Percentiles rank a stretch among this genome's conserved stretches.
Evolutionary conservation across 2,329 filamentous ascomycete species (phyloP).

Genomic region (Phyllachora maydis): DNA sequence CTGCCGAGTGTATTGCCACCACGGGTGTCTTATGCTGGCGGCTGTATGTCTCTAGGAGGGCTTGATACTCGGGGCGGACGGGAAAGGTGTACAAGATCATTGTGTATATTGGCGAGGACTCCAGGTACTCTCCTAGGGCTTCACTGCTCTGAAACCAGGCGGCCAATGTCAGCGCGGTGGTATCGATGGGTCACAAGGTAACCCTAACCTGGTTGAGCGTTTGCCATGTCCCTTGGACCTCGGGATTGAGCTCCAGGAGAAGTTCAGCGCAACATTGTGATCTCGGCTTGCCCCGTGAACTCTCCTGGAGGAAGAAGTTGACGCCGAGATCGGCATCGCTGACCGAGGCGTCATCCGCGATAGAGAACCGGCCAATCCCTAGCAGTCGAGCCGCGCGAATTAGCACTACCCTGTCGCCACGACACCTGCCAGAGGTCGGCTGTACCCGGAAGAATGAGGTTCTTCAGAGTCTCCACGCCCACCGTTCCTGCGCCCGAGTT

Average conservation of each 20-base stretch:
- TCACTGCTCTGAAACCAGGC: too few species aligned
- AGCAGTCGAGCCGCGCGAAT: too few species aligned
- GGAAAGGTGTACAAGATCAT: conserved; percentile 34
- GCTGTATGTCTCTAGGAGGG: conserved; percentile 23
- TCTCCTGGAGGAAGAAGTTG: conserved; percentile 88
- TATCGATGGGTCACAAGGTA: too few species aligned
- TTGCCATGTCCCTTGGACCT: conserved; percentile 60
- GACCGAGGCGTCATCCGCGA: conserved; percentile 65
- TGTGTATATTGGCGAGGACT: conserved; percentile 21
- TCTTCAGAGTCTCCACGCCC: conserved; percentile 84
- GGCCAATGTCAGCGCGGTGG: too few species aligned
- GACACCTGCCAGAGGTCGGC: too few species aligned
- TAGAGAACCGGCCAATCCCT: conserved; percentile 81
- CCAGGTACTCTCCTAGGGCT: conserved; percentile 19
- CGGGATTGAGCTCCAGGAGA: conserved; percentile 76
- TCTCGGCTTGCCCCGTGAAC: conserved; percentile 53
- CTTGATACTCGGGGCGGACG: conserved; percentile 19
- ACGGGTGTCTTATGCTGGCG: conserved; percentile 45
- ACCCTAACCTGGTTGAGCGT: conserved; percentile 27
- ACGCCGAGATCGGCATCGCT: conserved; percentile 69
- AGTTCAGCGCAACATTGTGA: conserved; percentile 60
- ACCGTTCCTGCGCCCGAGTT: conserved; percentile 77
- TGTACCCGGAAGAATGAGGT: conserved; percentile 73
- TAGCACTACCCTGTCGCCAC: too few species aligned
- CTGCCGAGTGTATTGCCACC: conserved; percentile 70